phyloP scores from a whole-genome alignment of 2,329 filamentous ascomycete species.

The Pyrenochaeta sp. region DNA sequence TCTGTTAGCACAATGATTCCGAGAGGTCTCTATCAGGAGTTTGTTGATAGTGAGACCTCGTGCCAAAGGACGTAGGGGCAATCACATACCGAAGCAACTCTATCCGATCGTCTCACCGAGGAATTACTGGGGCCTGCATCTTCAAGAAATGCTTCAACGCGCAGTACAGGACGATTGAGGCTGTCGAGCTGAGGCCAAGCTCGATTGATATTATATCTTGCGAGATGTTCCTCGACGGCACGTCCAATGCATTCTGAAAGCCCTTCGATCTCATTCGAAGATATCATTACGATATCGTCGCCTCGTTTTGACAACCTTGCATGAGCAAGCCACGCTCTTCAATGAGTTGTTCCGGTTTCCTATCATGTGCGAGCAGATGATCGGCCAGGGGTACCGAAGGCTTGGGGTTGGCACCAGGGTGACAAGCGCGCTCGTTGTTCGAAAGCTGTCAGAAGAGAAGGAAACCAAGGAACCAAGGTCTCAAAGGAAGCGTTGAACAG shows the following conservation, averaged over 20 bases:
- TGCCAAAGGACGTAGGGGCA: neutral
- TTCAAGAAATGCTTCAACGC: conserved; percentile 43
- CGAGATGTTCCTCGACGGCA: conserved; percentile 40
- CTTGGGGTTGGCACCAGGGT: too few species aligned
- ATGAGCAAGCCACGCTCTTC: neutral
- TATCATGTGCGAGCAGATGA: neutral
- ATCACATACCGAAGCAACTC: conserved; percentile 36
- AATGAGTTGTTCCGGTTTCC: neutral
- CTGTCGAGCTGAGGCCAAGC: conserved; percentile 35
- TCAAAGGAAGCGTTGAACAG: too few species aligned
- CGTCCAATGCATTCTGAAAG: conserved; percentile 39
- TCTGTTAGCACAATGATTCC: conserved; percentile 8
- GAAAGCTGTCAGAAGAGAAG: too few species aligned
- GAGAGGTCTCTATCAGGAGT: neutral
- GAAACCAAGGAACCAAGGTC: too few species aligned
- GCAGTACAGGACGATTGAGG: conserved; percentile 32
- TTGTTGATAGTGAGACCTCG: neutral
- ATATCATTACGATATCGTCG: conserved; percentile 17
- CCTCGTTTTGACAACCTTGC: neutral
- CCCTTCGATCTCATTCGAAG: conserved; percentile 29
- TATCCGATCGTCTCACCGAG: conserved; percentile 24
- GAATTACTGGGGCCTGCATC: conserved; percentile 23
- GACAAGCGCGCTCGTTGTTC: too few species aligned
- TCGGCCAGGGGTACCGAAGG: neutral
- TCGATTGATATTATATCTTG: conserved; percentile 27